Evolutionary conservation across 257 asterid genomes (phyloP).

Genomic region (Craterostigma plantagineum): DNA sequence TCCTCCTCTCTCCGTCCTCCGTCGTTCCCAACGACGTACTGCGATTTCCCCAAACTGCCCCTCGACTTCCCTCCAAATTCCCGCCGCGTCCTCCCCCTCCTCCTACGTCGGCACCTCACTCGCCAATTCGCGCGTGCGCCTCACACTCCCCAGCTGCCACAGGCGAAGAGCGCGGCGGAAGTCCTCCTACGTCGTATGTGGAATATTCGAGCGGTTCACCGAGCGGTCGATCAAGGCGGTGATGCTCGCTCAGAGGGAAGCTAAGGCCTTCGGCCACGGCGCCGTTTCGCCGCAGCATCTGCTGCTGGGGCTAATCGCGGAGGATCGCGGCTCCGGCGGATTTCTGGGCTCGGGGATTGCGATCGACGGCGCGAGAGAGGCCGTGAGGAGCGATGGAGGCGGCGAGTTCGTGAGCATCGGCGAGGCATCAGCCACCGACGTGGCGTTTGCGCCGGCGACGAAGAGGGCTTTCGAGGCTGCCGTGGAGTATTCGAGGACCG

Average conservation of each 20-base stretch:
- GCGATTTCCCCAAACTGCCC: no score
- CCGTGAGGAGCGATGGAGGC: conserved; percentile 30
- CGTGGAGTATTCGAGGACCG: conserved; percentile 74
- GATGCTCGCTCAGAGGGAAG: conserved; percentile 77
- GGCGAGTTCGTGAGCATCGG: conserved; percentile 10
- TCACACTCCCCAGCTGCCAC: neutral
- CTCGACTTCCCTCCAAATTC: no score
- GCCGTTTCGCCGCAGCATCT: conserved; percentile 73
- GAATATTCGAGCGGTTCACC: conserved; percentile 80
- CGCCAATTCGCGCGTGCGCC: conserved; percentile 1
- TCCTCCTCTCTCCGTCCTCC: neutral
- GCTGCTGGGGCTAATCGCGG: conserved; percentile 74
- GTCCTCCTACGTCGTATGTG: conserved; percentile 31
- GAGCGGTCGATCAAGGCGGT: conserved; percentile 90
- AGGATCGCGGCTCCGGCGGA: conserved; percentile 78
- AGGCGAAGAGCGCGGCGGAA: conserved; percentile 18
- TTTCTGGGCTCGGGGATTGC: conserved; percentile 63
- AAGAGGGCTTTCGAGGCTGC: conserved; percentile 91
- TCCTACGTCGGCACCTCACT: no score
- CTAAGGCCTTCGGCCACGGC: conserved; percentile 55
- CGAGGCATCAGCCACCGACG: conserved; percentile 55
- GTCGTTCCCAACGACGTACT: no score
- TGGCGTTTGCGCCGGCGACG: conserved; percentile 56
- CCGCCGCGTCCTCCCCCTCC: no score
- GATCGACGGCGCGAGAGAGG: conserved; percentile 56